A percentile compares a stretch with the other conserved stretches of the same genome.
Evolutionary conservation across 2,329 filamentous ascomycete genomes (phyloP).

Genomic region (Plectosphaerella plurivora): DNA sequence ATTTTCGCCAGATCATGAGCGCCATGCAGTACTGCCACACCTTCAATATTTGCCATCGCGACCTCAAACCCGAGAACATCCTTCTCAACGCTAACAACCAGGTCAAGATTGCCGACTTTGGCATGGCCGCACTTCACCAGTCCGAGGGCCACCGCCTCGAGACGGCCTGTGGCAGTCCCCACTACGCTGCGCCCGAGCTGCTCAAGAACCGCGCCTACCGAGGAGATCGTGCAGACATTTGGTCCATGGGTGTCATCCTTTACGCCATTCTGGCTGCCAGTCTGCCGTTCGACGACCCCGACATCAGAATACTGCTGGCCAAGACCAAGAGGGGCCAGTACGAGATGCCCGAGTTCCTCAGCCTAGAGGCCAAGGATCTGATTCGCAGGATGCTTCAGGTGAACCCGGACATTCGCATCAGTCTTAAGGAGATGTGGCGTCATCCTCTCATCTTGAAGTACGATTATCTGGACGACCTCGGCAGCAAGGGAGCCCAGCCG

Average conservation of each 20-base stretch:
- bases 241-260: constrained; percentile 88
- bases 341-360: constrained; percentile 58
- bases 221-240: constrained; percentile 84
- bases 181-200: constrained; percentile 93
- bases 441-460: constrained; percentile 87
- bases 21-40: constrained; percentile 90
- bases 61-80: constrained; percentile 97
- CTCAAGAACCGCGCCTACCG: constrained; percentile 73
- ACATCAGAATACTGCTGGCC: constrained; percentile 58
- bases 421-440: constrained; percentile 75
- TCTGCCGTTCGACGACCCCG: constrained; percentile 73
- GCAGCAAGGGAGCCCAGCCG: constrained; percentile 48
- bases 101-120: constrained; percentile 95
- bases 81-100: constrained; percentile 70
- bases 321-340: constrained; percentile 58
- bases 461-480: constrained; percentile 66
- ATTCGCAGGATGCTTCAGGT: constrained; percentile 75
- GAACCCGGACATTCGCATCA: constrained; percentile 74
- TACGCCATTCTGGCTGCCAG: constrained; percentile 82
- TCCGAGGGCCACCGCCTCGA: constrained; percentile 72
- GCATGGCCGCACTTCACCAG: constrained; percentile 90
- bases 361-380: constrained; percentile 68
- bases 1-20: constrained; percentile 91
- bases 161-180: constrained; percentile 92
- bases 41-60: constrained; percentile 92